Evolutionary conservation across 176 grass and related monocot genomes (phyloP).

Genomic region (Aegilops tauschii): DNA sequence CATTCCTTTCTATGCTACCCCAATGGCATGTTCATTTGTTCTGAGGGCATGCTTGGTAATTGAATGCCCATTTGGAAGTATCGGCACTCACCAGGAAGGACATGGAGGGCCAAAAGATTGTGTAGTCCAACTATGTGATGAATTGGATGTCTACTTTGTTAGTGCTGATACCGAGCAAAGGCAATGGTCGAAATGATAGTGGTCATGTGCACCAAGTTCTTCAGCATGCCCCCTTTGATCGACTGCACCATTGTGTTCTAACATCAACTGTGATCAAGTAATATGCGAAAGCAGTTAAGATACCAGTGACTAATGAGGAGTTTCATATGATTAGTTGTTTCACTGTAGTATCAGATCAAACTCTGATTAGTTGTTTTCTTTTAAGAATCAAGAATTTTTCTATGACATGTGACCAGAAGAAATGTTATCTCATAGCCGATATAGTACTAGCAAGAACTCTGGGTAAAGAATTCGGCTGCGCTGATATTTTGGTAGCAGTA

Average conservation of each 20-base stretch:
- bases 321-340: not conserved
- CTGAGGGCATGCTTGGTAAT: slow-evolving; percentile 61
- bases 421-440: not conserved
- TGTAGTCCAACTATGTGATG: slow-evolving; percentile 51
- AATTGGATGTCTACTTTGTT: slow-evolving; percentile 67
- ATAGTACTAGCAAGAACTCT: not conserved
- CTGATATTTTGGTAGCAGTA: not conserved
- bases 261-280: not conserved
- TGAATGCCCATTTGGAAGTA: slow-evolving; percentile 56
- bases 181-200: not conserved
- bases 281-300: not conserved
- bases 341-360: not conserved
- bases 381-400: not conserved
- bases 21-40: slow-evolving; percentile 58
- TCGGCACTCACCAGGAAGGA: slow-evolving; percentile 22
- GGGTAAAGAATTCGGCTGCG: not conserved
- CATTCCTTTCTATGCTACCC: slow-evolving; percentile 68
- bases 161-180: slow-evolving; percentile 20
- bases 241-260: not conserved
- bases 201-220: not conserved
- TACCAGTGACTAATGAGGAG: not conserved
- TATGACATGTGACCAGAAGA: not conserved
- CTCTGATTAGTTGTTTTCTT: not conserved
- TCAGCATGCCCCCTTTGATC: not conserved
- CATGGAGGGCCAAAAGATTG: slow-evolving; percentile 45